These are phyloP conservation scores for Aspergillus thermomutatus DNA, from an alignment of 2,329 filamentous ascomycete species.

Conservation along the genomic window DNA sequence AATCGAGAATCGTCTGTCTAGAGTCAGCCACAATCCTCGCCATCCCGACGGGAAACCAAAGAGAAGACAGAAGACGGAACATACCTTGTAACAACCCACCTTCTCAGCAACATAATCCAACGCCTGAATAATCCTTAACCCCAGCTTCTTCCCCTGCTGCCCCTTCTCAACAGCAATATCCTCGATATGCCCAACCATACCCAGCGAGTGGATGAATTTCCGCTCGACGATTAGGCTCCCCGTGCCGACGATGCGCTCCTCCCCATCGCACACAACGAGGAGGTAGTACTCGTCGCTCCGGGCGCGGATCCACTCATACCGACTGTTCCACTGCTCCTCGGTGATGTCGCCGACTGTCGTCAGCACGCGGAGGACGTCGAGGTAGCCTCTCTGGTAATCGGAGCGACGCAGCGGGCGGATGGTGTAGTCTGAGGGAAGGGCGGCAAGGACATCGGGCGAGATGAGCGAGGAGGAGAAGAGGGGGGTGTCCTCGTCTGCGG, in stretches of 20 bases:
- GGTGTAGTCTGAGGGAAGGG: constrained; percentile 75
- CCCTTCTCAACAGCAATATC: constrained; percentile 94
- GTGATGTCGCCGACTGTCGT: constrained; percentile 88
- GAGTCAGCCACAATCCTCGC: constrained; percentile 10
- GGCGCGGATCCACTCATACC: constrained; percentile 76
- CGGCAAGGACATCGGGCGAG: constrained; percentile 67
- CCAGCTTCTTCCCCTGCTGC: constrained; percentile 96
- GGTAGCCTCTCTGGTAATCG: constrained; percentile 79
- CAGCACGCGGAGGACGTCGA: constrained; percentile 85
- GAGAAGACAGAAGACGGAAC: constrained; percentile 12
- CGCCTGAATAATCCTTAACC: constrained; percentile 87
- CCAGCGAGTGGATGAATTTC: constrained; percentile 59
- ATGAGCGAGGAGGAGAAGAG: constrained; percentile 79
- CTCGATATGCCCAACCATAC: constrained; percentile 85
- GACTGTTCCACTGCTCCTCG: constrained; percentile 69
- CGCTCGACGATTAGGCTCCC: constrained; percentile 87
- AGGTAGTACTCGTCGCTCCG: constrained; percentile 80
- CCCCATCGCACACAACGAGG: constrained; percentile 75
- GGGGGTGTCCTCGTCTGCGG: constrained; percentile 50
- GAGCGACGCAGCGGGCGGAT: constrained; percentile 74
- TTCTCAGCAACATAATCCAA: constrained; percentile 83
- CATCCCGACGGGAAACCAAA: not conserved
- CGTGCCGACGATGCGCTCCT: constrained; percentile 75
- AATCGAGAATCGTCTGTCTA: constrained; percentile 81
- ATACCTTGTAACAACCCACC: constrained; percentile 86